Evolutionary conservation across 2,329 filamentous ascomycete genomes (phyloP), one percentile per base, ranked within the genome.

Genomic region (Cladosporium sp.): DNA sequence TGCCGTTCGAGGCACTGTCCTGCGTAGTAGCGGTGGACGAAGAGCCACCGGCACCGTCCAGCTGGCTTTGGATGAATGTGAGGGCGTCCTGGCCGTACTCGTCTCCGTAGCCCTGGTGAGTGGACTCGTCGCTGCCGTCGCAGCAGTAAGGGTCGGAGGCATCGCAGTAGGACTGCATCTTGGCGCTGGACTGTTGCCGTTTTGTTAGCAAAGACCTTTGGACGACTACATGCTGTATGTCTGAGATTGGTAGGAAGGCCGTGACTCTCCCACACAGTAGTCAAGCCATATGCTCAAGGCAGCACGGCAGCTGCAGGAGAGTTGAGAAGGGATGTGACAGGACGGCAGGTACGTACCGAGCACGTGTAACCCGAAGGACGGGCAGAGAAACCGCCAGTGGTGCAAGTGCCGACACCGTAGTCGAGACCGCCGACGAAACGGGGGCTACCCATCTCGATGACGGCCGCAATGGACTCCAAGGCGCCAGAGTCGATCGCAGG

Each of bases 111-210:
- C 81, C 75, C 64, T 83, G 77, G 66, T 85, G 83, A 10, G 77
- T 74, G 59, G 77, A 76, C 19, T 75, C 71, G 55, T 85, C 74
- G 60, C 76, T 82, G 49, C 82, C 83, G 40, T 78, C 82, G 68
- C 81, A 85, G 75, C 83, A 86, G 70, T 82, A 85, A 0, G 82
- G 82, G 57, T 86, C 83, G 3, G 77, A 62, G 4, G 76, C 68
- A 59, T 86, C 83, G 66, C 83, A 86, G 74, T 85, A 86, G 6
- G 80, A 81, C 70, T 84, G 72, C 61, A 85, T 79, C 61, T 50
- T 50, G 32, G 48, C 48, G 48, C 38, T 37, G 14, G 48, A 50
- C 48, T 50, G 16, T 37, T 22, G 18, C 9, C 22, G 7, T 28
- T 28, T 5, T 28, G 22, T 28, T 28, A 28, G 22, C 22, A 7